Base-by-base conservation (phyloP, 441 rosid species). In the Lepidium campestre region DNA sequence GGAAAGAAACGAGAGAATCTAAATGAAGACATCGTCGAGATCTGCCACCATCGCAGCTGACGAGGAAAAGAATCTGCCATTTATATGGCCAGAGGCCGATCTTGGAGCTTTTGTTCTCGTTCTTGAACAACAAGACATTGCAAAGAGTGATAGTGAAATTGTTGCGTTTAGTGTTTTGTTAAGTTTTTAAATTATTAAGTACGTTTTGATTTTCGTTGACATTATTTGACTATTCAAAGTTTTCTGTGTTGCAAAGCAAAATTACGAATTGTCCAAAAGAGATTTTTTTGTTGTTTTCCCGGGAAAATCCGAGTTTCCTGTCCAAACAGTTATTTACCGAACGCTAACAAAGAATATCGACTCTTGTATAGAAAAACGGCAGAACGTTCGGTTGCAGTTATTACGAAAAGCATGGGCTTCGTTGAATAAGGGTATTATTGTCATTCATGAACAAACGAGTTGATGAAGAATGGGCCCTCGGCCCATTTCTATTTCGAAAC, bases 1-100 rank as follows among this genome's bases (percentile, higher is more conserved):
- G 86, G 86, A 14, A 85, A 69, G 11, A 58, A 42, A 31, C 6
- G 65, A 17, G 46, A 85, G 85, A 59, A 86, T 77, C 12, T 77
- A 69, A 31, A 19, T 39, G 50, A 85, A 63, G 67, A 82, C 44
- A 44, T 80, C 81, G 18, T 74, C 80, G 9, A 75, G 68, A 46
- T 60, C 74, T 34, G 77, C 81, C 6, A 80, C 79, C 27, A n/a
- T 49, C 13, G 57, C 62, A 4, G 79, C 76, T 0, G 81, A 34
- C 31, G 67, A 55, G 2, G 70, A 52, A 17, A 72, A 66, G 62
- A 50, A 18, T 6, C 62, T 47, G 46, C 36, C 52, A 37, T 17
- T 65, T 66, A 48, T 19, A 27, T 2, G 29, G 52, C 13, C n/a
- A 55, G 57, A 50, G 20, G 42, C 34, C 7, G 76, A 72, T 58